Percentiles rank a stretch among this genome's conserved stretches.
These are phyloP conservation scores for Talaromyces pinophilus DNA, from an alignment of 2,329 filamentous ascomycete genomes.

Conservation along the genomic window DNA sequence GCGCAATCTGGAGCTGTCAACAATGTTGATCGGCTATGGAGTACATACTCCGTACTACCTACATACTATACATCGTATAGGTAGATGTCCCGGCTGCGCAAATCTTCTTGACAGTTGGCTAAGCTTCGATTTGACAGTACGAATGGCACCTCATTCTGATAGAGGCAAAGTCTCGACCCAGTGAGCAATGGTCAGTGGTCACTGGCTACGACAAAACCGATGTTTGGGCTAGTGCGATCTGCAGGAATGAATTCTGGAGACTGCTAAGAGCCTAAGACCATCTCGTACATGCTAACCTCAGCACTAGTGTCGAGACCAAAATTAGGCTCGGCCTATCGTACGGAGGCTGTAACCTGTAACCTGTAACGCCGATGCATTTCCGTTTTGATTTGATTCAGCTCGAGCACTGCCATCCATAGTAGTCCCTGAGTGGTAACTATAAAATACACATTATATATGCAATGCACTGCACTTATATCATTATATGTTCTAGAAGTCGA, in stretches of 20 bases:
- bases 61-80: too few relatives aligned
- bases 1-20: slow-evolving; percentile 1
- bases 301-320: slow-evolving; percentile 7
- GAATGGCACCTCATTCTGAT: neutral
- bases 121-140: neutral
- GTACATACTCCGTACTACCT: neutral
- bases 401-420: neutral
- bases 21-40: neutral
- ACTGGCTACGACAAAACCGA: neutral
- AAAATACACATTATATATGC: neutral
- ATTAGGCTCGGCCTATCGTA: slow-evolving; percentile 15
- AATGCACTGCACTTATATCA: neutral
- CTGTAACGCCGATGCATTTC: slow-evolving; percentile 9
- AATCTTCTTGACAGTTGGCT: neutral
- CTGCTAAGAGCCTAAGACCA: neutral
- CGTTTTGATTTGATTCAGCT: neutral
- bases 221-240: slow-evolving; percentile 3
- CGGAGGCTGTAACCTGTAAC: slow-evolving; percentile 5
- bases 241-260: neutral
- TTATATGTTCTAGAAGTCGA: neutral
- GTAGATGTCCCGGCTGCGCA: neutral
- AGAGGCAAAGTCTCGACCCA: neutral
- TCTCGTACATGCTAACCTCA: neutral
- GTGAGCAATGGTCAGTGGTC: neutral
- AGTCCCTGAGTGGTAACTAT: neutral